Base-by-base conservation (phyloP, 108 stramenopile species). In the Discostella stelligeroides region DNA sequence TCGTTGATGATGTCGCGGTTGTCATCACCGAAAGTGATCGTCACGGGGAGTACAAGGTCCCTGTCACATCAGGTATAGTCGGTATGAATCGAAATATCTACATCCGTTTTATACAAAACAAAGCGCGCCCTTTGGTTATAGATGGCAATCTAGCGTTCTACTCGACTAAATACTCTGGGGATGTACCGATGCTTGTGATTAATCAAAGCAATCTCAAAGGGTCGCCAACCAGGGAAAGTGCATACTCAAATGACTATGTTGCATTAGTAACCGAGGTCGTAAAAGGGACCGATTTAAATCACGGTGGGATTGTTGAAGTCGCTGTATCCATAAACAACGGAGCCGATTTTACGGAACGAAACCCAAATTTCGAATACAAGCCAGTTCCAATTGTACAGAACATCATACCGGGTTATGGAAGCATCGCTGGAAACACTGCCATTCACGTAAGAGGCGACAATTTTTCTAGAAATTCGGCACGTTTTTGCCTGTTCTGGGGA, bases 281-380 rank as follows among this genome's bases (percentile, higher is more conserved):
- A 2, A 79, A 82, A 74, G 82, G 82, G 18, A 42, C 63, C 7
- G 70, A 72, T 39, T 72, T 66, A n/a, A 68, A 81, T 43, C 70
- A 69, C 13, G 82, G 73, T 48, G 88, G 84, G 14, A 50, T 49
- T 10, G 89, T 89, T 4, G 79, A 70, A 27, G 66, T 92, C 6
- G 73, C 84, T 29, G 81, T 92, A 12, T 73, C 87, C 10, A 63
- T 73, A 21, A 92, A 92, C 48, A 68, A 48, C n/a, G 89, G 88
- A 10, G 69, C 66, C 9, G 90, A 92, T 59, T 89, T 63, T 59
- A 75, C 88, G 30, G 43, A 12, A 10, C 55, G 37, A n/a, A 59
- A 76, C 14, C 5, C 41, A 27, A 39, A 7, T 17, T 92, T 82
- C 55, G 50, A 50, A n/a, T 92, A 88, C 57, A 54, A 85, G 20